A percentile compares a stretch with the other conserved stretches of the same genome.
Conservation (phyloP, 208 protist genomes). For the Acanthamoeba divionensis region DNA sequence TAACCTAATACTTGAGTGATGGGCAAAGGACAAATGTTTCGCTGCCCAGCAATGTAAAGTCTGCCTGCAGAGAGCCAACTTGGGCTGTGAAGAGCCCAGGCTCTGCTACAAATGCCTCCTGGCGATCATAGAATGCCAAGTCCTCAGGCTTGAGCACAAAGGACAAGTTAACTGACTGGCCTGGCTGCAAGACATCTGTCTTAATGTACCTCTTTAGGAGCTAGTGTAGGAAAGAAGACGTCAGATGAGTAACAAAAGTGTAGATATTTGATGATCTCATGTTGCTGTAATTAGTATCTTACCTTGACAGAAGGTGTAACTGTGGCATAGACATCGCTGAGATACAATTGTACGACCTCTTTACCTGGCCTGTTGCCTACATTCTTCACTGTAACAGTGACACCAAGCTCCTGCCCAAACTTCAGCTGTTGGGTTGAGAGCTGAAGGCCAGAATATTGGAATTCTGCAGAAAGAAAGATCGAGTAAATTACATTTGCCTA, state of each 20-base stretch:
- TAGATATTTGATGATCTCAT: neutral
- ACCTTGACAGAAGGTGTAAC: constrained; percentile 66
- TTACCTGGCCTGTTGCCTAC: neutral
- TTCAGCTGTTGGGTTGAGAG: neutral
- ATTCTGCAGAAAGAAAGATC: neutral
- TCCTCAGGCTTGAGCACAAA: neutral
- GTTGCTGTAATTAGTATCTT: neutral
- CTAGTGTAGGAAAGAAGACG: neutral
- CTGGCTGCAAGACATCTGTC: neutral
- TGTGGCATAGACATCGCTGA: constrained; percentile 51
- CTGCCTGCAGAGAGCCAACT: too few relatives aligned
- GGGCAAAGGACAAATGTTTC: too few relatives aligned
- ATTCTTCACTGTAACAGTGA: constrained; percentile 26
- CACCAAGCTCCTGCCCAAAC: neutral
- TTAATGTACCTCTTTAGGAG: constrained; percentile 32
- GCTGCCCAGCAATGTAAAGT: too few relatives aligned
- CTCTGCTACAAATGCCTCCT: constrained; percentile 14
- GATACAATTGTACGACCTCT: constrained; percentile 29
- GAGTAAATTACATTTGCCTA: too few relatives aligned
- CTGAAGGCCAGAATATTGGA: neutral
- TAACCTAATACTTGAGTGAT: too few relatives aligned
- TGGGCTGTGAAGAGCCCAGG: neutral
- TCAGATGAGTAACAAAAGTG: neutral
- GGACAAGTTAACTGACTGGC: neutral
- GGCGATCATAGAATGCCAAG: constrained; percentile 19